Evolutionary conservation across 495 filamentous ascomycete genomes (phyloP), one percentile per base, ranked within the genome.

Genomic region (Hypoxylon perforatum): DNA sequence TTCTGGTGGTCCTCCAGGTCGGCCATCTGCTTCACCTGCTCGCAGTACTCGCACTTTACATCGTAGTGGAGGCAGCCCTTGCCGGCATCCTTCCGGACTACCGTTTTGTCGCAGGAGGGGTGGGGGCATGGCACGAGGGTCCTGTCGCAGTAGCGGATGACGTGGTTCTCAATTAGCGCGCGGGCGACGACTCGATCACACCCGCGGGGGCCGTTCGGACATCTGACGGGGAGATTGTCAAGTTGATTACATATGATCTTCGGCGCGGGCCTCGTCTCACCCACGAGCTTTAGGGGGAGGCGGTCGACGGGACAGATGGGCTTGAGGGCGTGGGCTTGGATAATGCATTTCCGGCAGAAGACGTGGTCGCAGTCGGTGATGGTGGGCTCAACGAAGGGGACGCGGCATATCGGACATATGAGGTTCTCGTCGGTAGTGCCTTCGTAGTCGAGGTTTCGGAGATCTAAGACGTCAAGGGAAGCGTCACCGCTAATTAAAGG

Each of bases 321-420:
- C 18, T 77, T 76, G 25, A 75, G 73, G 66, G 83, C 78, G 81
- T 85, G 75, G 4, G 88, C 84, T 50, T 85, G 82, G 57, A 83
- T 78, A 61, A 95, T 80, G 69, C 92, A 97, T 45, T 81, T 82
- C 33, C 81, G 79, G 75, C 92, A 96, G 79, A 96, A 96, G 57
- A 80, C 80, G 47, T 82, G 80, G 41, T 80, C 91, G 72, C 92
- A 97, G 56, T 81, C 75, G 18, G 93, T 85, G 41, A 86, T 87
- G n/a, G 91, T 81, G 0, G 92, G 91, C 14, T 86, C 76, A 35
- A 92, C 78, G 52, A 93, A 90, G 11, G 92, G 86, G 23, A 86
- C 87, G 63, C 88, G 90, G 73, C 92, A 97, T 55, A 97, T 93
- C 8, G 92, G 85, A 65, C 92, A 97, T 76, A 92, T 85, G 15